Base-by-base conservation (phyloP, 371 early-diverging fungal species). In the Circinella minor region DNA sequence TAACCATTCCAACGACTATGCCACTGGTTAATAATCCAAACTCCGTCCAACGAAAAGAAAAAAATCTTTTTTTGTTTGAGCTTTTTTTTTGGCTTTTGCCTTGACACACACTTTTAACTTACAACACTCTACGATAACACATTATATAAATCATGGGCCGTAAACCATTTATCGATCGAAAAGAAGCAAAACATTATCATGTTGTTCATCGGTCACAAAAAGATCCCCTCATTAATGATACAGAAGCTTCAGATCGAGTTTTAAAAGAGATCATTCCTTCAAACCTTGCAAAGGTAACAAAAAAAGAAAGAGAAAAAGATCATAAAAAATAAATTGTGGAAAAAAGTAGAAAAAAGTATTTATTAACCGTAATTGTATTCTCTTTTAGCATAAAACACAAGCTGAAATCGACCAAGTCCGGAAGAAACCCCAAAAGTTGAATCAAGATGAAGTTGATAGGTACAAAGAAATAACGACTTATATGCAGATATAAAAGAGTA, bases 191-290 rank as follows among this genome's bases (percentile, higher is more conserved):
- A 63, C 92, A 93, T 74, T 98, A 87, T 83, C 92, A 93, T 76
- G 86, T 98, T 43, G 95, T 97, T 17, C 96, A 97, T 80, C 88
- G 98, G 75, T 96, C 97, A n/a, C 96, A 96, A 80, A 87, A 94
- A 70, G 98, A 98, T 85, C 96, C 97, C 39, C 86, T 91, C 62
- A 89, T 94, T 62, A 91, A 92, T 38, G 96, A 96, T 75, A 86
- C 90, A 27, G 91, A 90, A 15, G 89, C 94, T 8, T 88, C 94
- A 3, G 86, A 87, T 65, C 88, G 90, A 67, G 97, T 98, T n/a
- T 84, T 98, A 39, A 88, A 90, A 60, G 93, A 94, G 66, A 86
- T 93, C 7, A 78, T 90, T 61, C 91, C 92, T 34, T 67, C 81
- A 68, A 94, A 95, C 76, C 69, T 91, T 47, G 65, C 88, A 7